Conservation (phyloP, 208 protist species). For the Entamoeba dispar region DNA sequence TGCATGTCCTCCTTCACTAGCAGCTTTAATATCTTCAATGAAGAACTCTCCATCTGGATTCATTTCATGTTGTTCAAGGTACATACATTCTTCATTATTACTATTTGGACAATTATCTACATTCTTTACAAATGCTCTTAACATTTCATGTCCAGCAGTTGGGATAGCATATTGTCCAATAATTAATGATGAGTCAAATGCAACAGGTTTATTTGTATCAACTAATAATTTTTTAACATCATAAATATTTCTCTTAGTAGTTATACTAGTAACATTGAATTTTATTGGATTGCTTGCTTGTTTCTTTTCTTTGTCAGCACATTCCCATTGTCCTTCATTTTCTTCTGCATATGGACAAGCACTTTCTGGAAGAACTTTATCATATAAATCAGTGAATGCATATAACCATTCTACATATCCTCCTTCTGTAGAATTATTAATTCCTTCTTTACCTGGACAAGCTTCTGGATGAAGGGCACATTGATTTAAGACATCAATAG, state of each 20-base stretch:
- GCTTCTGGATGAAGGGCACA: neutral
- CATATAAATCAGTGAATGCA: neutral
- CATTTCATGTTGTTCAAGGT: neutral
- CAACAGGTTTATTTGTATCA: neutral
- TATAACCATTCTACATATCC: conserved; percentile 5
- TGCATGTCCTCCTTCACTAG: neutral
- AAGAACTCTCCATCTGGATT: neutral
- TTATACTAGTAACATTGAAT: neutral
- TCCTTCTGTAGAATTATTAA: neutral
- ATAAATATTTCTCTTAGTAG: neutral
- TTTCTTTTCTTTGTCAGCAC: neutral
- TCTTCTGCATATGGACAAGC: conserved; percentile 1
- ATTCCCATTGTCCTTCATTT: neutral
- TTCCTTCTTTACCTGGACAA: neutral
- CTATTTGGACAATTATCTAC: neutral
- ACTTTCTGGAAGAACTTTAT: neutral
- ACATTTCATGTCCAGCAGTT: neutral
- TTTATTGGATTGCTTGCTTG: neutral
- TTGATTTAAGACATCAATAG: neutral
- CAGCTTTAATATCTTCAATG: neutral
- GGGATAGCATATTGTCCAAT: neutral
- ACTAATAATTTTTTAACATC: neutral
- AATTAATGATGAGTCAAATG: neutral
- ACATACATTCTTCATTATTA: neutral
- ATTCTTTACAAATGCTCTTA: neutral